Percentiles rank a stretch among this genome's conserved stretches.
Conservation (phyloP, 164 flowering plant species). For the Nelumbo lutea region DNA sequence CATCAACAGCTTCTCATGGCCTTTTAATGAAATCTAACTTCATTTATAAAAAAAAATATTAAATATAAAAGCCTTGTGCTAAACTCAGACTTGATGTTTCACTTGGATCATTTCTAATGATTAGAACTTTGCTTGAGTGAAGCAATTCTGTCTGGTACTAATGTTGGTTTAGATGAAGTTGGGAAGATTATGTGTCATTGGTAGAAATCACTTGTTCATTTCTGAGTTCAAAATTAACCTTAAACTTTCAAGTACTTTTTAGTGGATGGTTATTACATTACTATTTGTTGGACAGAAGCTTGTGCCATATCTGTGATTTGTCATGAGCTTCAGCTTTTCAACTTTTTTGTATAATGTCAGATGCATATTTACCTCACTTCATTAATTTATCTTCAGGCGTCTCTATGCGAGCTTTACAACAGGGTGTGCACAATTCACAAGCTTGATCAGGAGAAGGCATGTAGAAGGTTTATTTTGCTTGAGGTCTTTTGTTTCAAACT, state of each 20-base stretch:
- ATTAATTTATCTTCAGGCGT: slow-evolving; percentile 43
- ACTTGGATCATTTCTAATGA: too few relatives aligned
- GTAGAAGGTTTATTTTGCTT: slow-evolving; percentile 1
- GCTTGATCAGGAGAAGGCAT: slow-evolving; percentile 55
- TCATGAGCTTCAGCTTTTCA: neutral
- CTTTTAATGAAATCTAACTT: too few relatives aligned
- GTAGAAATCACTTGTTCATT: neutral
- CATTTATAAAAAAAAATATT: too few relatives aligned
- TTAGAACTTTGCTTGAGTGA: too few relatives aligned
- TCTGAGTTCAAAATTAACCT: too few relatives aligned
- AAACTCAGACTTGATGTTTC: too few relatives aligned
- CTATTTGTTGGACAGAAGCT: neutral
- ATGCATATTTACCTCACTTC: neutral
- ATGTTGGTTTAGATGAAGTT: too few relatives aligned
- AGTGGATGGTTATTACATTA: neutral
- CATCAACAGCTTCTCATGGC: too few relatives aligned
- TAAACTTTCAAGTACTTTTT: too few relatives aligned
- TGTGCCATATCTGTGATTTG: neutral
- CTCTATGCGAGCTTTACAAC: slow-evolving; percentile 56
- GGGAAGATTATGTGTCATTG: too few relatives aligned
- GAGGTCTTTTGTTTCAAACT: neutral
- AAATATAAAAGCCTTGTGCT: too few relatives aligned
- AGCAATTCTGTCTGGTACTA: too few relatives aligned
- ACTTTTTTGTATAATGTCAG: neutral
- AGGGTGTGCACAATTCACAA: slow-evolving; percentile 45